Evolutionary conservation across 257 asterid genomes (phyloP), one percentile per base, ranked within the genome.

Genomic region (Solanum chmielewskii): DNA sequence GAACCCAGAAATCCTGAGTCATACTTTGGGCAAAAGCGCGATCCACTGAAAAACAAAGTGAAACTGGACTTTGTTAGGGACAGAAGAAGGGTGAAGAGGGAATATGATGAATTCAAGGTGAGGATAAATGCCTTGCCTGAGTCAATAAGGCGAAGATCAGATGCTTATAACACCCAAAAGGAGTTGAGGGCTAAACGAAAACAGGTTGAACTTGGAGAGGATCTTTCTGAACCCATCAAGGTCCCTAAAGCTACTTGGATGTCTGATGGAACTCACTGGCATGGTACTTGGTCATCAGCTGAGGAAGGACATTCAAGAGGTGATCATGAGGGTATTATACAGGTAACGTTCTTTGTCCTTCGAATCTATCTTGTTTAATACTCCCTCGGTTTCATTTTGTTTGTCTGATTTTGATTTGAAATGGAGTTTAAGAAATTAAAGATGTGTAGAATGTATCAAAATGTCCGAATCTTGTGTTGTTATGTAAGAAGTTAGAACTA

Each of bases 181-280:
- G 99, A 96, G 93, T 49, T 95, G 49, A 88, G 90, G 89, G 96
- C 94, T 20, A 93, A 93, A 90, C 93, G 87, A 93, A 95, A 95
- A 83, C 97, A 94, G 89, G 41, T 91, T 1, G 98, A 94, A 76
- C 93, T 90, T 15, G 98, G 98, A 68, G 91, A 83, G 42, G 91
- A 91, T 90, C 87, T 87, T 7, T 88, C 91, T 18, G 98, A 95
- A 21, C 89, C 94, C 1, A 11, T 92, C 15, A 94, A 92, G 88
- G 92, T 94, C 49, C 93, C 98, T 2, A 94, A 90, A 89, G 99
- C 98, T 37, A 95, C 97, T 56, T 96, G 98, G 99, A 96, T 95
- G 99, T 92, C 97, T 3, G 99, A 96, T 87, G 98, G 96, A 25
- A 94, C 94, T 86, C 95, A 93, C 15, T 96, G 99, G 99, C 98